phyloP scores from a whole-genome alignment of 345 rosid genomes.

The Aquilaria sinensis region DNA sequence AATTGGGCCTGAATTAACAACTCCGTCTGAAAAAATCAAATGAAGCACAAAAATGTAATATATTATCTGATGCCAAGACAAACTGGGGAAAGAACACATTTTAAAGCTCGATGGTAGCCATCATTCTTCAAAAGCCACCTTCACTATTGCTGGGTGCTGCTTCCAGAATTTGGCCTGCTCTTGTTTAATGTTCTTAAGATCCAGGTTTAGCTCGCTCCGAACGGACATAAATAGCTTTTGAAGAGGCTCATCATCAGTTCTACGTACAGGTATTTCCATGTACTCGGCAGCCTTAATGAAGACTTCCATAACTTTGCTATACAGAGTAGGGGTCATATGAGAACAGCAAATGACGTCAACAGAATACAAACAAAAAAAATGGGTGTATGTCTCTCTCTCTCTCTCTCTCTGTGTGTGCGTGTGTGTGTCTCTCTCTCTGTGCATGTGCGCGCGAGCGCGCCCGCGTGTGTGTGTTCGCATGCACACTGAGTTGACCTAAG shows the following conservation, averaged over 20 bases:
- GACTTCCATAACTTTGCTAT: constrained; percentile 99
- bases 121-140: constrained; percentile 39
- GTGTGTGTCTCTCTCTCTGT: no score
- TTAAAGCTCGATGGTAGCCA: not conserved
- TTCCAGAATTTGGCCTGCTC: constrained; percentile 99
- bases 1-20: constrained; percentile 97
- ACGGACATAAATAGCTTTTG: constrained; percentile 95
- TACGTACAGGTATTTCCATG: constrained; percentile 94
- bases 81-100: no score
- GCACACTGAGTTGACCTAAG: no score
- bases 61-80: no score
- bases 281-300: constrained; percentile 96
- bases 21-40: constrained; percentile 58
- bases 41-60: constrained; percentile 1
- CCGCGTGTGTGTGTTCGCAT: no score
- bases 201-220: constrained; percentile 93
- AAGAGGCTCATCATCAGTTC: constrained; percentile 93
- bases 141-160: constrained; percentile 95
- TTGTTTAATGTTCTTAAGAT: constrained; percentile 94
- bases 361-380: no score
- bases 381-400: no score
- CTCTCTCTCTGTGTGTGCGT: no score
- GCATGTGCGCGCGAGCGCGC: no score
- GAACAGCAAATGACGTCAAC: not conserved
- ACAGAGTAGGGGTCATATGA: constrained; percentile 12